Percentiles rank a stretch among this genome's conserved stretches.
These are phyloP conservation scores for Aquilaria agallochum DNA, from an alignment of 441 rosid genomes.

Conservation along the genomic window DNA sequence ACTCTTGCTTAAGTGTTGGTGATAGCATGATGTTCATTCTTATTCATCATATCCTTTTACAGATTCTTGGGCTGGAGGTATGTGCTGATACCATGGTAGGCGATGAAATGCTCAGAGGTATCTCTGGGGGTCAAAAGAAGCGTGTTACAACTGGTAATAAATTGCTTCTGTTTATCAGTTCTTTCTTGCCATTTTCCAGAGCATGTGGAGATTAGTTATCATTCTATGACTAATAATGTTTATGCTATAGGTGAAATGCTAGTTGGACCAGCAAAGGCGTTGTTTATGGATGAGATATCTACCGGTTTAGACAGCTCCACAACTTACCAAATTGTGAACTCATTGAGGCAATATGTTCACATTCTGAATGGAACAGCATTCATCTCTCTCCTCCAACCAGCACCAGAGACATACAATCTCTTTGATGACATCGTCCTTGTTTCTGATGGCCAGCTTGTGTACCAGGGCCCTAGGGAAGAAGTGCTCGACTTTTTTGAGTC, in stretches of 20 bases:
- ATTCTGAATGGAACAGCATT: constrained; percentile 70
- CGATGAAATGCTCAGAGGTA: constrained; percentile 81
- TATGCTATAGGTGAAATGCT: constrained; percentile 64
- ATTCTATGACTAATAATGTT: background rate
- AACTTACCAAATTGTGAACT: constrained; percentile 76
- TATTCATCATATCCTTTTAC: background rate
- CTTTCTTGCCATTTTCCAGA: too few species aligned
- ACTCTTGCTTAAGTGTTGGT: background rate
- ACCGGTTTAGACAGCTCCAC: constrained; percentile 95
- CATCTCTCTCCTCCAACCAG: constrained; percentile 83
- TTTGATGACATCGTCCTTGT: constrained; percentile 86
- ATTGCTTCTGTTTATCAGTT: background rate
- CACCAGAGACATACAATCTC: constrained; percentile 83
- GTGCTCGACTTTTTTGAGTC: constrained; percentile 66
- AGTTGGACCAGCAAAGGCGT: constrained; percentile 72
- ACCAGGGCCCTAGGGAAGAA: constrained; percentile 80
- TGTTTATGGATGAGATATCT: constrained; percentile 94
- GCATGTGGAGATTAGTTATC: background rate
- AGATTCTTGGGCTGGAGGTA: constrained; percentile 79
- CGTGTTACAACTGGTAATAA: constrained; percentile 81
- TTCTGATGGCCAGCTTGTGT: constrained; percentile 70
- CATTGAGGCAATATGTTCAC: constrained; percentile 59
- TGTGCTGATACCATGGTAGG: constrained; percentile 88
- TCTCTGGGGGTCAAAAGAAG: constrained; percentile 90
- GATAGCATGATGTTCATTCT: background rate